Conservation (phyloP, 1,139 yeast species). For the Kurtzmaniella natalensis region DNA sequence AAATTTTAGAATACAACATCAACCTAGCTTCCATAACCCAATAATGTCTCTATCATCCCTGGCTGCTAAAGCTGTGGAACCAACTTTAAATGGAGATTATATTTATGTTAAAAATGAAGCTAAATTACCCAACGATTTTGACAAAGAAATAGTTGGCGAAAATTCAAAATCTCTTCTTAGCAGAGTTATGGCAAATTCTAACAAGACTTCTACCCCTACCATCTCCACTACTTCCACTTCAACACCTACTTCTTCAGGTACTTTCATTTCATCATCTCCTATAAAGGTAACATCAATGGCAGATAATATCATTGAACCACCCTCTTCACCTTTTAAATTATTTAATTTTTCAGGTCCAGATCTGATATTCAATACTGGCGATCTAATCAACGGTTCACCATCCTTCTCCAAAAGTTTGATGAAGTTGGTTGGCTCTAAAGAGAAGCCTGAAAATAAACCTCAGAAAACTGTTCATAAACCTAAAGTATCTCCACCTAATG, state of each 20-base stretch:
- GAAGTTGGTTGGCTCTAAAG: conserved; percentile 12
- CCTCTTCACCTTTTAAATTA: background rate
- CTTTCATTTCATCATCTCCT: background rate
- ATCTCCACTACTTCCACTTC: too few relatives aligned
- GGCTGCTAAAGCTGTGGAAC: conserved; percentile 1
- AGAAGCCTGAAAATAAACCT: conserved; percentile 11
- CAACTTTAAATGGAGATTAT: conserved; percentile 1
- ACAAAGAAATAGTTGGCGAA: too few relatives aligned
- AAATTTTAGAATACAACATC: conserved; percentile 5
- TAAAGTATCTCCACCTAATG: conserved; percentile 4
- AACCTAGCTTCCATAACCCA: conserved; percentile 36
- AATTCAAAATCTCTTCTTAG: background rate
- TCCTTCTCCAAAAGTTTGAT: conserved; percentile 15
- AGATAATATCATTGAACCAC: background rate
- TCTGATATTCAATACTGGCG: background rate
- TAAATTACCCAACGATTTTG: background rate
- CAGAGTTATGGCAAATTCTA: background rate
- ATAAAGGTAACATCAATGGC: background rate
- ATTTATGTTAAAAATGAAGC: background rate
- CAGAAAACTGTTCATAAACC: conserved; percentile 9
- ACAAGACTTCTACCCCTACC: too few relatives aligned
- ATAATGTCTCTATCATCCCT: conserved; percentile 2
- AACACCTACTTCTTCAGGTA: too few relatives aligned
- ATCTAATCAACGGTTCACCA: background rate
- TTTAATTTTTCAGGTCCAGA: background rate